Conservation (phyloP, 352 stramenopile genomes). For the Phytophthora pistaciae region DNA sequence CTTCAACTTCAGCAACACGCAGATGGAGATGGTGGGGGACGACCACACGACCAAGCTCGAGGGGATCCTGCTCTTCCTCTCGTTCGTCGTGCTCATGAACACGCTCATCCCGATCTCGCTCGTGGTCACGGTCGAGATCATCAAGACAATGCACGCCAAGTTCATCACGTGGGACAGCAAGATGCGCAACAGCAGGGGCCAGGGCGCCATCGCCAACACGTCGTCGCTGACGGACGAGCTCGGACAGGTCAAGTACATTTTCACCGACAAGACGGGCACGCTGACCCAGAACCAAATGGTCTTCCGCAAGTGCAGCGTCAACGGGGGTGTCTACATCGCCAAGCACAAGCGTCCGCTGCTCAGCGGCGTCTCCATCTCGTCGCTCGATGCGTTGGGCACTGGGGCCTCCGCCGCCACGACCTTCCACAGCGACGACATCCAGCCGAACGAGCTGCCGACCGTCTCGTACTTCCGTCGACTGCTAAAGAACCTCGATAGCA, state of each 20-base stretch:
- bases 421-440: conserved; percentile 23
- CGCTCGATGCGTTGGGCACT: conserved; percentile 30
- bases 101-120: conserved; percentile 95
- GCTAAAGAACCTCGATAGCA: conserved; percentile 56
- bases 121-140: conserved; percentile 88
- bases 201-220: conserved; percentile 86
- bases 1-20: conserved; percentile 14
- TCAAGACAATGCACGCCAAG: conserved; percentile 79
- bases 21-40: conserved; percentile 7
- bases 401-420: conserved; percentile 2
- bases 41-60: conserved; percentile 2
- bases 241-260: conserved; percentile 99
- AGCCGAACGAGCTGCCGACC: conserved; percentile 19
- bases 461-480: conserved; percentile 56
- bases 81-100: conserved; percentile 93
- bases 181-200: conserved; percentile 61
- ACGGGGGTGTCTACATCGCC: conserved; percentile 84
- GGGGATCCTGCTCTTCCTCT: conserved; percentile 84
- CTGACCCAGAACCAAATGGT: conserved; percentile 99
- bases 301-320: conserved; percentile 95
- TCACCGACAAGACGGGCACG: conserved; percentile 99
- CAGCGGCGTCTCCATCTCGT: conserved; percentile 45
- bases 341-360: conserved; percentile 23
- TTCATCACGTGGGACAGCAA: conserved; percentile 83
- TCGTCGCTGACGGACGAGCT: conserved; percentile 94